Percentiles rank a stretch among this genome's conserved stretches.
Conservation (phyloP, 768 basidiomycete genomes). For the Tephrocybe sp. region DNA sequence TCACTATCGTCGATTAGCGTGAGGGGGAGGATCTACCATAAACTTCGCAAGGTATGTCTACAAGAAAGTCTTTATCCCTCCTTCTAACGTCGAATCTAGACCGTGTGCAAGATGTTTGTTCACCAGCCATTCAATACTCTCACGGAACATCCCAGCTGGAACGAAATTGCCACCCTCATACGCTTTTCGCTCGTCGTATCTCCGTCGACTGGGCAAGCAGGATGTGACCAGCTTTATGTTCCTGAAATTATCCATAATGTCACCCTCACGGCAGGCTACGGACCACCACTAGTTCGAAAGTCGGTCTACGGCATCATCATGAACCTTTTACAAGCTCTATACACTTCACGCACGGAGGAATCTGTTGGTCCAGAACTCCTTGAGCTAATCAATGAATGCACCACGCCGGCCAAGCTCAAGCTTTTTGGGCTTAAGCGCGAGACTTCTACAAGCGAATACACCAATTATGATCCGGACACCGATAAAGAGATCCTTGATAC, state of each 20-base stretch:
- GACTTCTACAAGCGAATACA: conserved; percentile 69
- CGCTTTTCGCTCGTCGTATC: conserved; percentile 75
- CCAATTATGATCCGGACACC: conserved; percentile 49
- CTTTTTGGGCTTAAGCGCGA: conserved; percentile 73
- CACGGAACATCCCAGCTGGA: conserved; percentile 73
- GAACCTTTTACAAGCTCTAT: conserved; percentile 80
- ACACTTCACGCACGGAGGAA: conserved; percentile 59
- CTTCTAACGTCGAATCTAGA: conserved; percentile 35
- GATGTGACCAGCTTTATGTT: conserved; percentile 74
- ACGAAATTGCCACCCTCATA: conserved; percentile 77
- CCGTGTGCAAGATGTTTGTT: conserved; percentile 68
- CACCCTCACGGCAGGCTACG: conserved; percentile 74
- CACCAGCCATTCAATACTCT: conserved; percentile 60
- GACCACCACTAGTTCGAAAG: conserved; percentile 71
- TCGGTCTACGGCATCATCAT: conserved; percentile 81
- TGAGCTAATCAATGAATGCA: conserved; percentile 60
- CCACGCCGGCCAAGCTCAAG: conserved; percentile 54
- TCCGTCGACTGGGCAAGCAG: conserved; percentile 61
- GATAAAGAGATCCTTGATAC: conserved; percentile 61
- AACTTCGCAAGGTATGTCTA: conserved; percentile 68
- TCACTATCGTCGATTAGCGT: conserved; percentile 76
- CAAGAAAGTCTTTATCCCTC: not conserved
- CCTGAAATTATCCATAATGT: conserved; percentile 84
- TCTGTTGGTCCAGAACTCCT: conserved; percentile 60
- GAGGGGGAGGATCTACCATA: conserved; percentile 74